Percentiles rank a stretch among this genome's conserved stretches.
phyloP scores from a whole-genome alignment of 2,329 filamentous ascomycete species.

The Nemania diffusa region DNA sequence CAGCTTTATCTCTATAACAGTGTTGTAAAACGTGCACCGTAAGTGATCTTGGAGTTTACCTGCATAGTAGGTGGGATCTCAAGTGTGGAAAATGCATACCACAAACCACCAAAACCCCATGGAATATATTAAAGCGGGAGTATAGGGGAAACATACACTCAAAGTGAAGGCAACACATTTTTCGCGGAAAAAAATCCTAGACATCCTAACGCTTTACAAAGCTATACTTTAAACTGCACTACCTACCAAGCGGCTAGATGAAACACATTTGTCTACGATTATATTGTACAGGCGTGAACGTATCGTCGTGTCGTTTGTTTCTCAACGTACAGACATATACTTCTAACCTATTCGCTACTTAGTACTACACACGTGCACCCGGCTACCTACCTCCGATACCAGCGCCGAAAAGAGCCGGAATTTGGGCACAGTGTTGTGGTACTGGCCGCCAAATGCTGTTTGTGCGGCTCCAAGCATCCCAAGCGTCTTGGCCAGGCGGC shows the following conservation, averaged over 20 bases:
- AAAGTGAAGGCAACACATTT: too few species aligned
- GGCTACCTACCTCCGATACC: neutral
- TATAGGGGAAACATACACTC: too few species aligned
- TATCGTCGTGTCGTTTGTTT: neutral
- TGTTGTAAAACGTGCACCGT: too few species aligned
- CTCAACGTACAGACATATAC: neutral
- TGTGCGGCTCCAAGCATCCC: neutral
- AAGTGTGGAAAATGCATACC: neutral
- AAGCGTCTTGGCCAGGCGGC: neutral
- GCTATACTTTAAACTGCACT: too few species aligned
- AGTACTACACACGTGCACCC: neutral
- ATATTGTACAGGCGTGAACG: neutral
- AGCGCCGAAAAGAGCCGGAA: neutral
- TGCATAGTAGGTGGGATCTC: too few species aligned
- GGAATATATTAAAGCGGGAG: too few species aligned
- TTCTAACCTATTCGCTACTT: neutral
- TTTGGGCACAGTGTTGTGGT: neutral
- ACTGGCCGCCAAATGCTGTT: neutral
- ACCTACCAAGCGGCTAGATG: too few species aligned
- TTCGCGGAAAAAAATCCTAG: too few species aligned
- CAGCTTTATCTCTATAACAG: too few species aligned
- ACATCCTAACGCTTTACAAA: too few species aligned
- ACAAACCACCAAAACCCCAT: neutral
- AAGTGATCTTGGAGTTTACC: too few species aligned
- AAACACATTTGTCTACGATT: neutral